A percentile compares a stretch with the other conserved stretches of the same genome.
Evolutionary conservation across 306 rosid species (phyloP).

Genomic region (Neltuma alba): DNA sequence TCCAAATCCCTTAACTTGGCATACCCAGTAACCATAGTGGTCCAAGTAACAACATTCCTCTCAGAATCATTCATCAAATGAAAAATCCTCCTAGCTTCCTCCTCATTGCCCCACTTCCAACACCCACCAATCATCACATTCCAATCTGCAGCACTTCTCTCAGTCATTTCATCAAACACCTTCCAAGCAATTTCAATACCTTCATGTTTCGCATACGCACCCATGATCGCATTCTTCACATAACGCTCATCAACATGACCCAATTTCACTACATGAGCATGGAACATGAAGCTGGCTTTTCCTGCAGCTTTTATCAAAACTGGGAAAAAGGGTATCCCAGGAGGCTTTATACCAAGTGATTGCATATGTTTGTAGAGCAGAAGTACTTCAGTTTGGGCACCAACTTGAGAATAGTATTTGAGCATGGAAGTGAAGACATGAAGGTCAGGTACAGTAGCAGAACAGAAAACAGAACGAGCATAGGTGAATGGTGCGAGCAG

Average conservation of each 20-base stretch:
- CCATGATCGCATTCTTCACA: conserved; percentile 58
- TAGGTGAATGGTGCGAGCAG: conserved; percentile 56
- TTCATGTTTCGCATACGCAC: conserved; percentile 44
- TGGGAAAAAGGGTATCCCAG: conserved; percentile 49
- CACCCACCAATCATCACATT: conserved; percentile 63
- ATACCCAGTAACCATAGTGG: conserved; percentile 68
- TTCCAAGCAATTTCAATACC: conserved; percentile 49
- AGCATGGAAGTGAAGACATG: conserved; percentile 57
- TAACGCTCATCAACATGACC: conserved; percentile 50
- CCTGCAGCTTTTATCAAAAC: conserved; percentile 53
- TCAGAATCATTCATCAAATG: conserved; percentile 38
- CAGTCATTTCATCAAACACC: conserved; percentile 61
- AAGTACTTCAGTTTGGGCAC: conserved; percentile 34
- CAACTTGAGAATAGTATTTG: conserved; percentile 51
- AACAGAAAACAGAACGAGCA: conserved; percentile 48
- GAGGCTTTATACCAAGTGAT: conserved; percentile 30
- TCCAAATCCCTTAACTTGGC: conserved; percentile 51
- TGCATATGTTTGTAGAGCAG: conserved; percentile 52
- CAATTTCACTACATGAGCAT: conserved; percentile 49
- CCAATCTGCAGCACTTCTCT: conserved; percentile 64
- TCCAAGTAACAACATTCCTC: conserved; percentile 62
- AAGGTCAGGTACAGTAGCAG: conserved; percentile 40
- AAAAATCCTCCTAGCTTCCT: conserved; percentile 56
- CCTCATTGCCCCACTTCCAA: conserved; percentile 64
- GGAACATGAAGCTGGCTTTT: conserved; percentile 47